Evolutionary conservation across 768 basidiomycete species (phyloP).

Genomic region (Holtermanniella nyarrowii): DNA sequence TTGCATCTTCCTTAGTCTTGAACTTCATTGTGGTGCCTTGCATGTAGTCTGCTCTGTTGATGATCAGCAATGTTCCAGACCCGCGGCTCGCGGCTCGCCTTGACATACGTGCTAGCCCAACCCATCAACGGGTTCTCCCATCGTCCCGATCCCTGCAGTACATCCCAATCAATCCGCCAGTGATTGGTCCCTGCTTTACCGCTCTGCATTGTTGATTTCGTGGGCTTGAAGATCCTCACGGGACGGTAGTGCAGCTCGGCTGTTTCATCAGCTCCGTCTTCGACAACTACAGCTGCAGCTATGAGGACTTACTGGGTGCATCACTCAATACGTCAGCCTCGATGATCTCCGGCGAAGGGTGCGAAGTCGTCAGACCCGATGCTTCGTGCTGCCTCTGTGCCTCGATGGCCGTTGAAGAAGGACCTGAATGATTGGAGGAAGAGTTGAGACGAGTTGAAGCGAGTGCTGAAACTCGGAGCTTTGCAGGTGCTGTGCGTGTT

Average conservation of each 20-base stretch:
- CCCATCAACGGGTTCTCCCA: slow-evolving; percentile 99
- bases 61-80: background rate
- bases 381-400: background rate
- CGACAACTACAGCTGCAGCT: background rate
- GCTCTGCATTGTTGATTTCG: slow-evolving; percentile 90
- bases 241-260: slow-evolving; percentile 74
- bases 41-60: slow-evolving; percentile 79
- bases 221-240: slow-evolving; percentile 86
- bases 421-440: background rate
- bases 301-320: background rate
- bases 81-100: background rate
- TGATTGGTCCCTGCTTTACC: slow-evolving; percentile 72
- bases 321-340: background rate
- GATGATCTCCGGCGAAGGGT: background rate
- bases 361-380: background rate
- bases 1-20: slow-evolving; percentile 75
- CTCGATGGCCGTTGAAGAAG: background rate
- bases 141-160: slow-evolving; percentile 72
- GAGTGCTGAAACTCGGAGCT: too few relatives aligned
- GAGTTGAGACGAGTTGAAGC: background rate
- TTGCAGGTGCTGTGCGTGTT: too few relatives aligned
- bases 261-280: slow-evolving; percentile 31
- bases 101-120: slow-evolving; percentile 82
- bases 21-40: slow-evolving; percentile 79
- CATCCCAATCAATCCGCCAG: slow-evolving; percentile 94